Base-by-base conservation (phyloP, 2,329 filamentous ascomycete species). In the Lecanicillium sp. region DNA sequence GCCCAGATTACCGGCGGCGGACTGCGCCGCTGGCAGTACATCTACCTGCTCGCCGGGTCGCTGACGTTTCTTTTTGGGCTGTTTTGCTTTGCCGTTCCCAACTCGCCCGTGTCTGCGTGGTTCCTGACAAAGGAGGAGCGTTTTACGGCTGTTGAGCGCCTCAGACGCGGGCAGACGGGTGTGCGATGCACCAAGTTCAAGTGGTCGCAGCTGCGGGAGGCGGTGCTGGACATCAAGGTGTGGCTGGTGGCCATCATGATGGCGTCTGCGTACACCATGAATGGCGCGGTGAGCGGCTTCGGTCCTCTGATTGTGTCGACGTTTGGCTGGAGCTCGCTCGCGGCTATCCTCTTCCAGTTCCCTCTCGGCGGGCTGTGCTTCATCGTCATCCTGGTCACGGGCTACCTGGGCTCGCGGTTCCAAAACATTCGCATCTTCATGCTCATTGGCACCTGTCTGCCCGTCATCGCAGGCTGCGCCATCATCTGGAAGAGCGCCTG, bases 281-380 rank as follows among this genome's bases (percentile, higher is more conserved):
- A 86, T 49, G 81, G 81, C 9, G 82, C 81, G 6, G 76, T 86
- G 10, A 74, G 71, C 27, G 81, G 81, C 1, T 86, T 86, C 51
- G 81, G 81, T 0, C 81, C 81, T 0, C 61, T 86, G 2, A 86
- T 86, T 43, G 80, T 87, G 2, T 78, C 72, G 1, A 85, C 81
- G 0, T 86, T 86, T 52, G 81, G 81, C 40, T 85, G 72, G 60
- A 68, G 67, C 17, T 69, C 74, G 0, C 67, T 82, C 1, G 67
- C 81, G 22, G 74, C 79, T 0, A 85, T 88, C 43, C 66, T 87
- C 0, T 79, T 83, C 53, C 84, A 88, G 49, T 87, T 88, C 43
- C 84, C 84, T 0, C 69, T 87, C 0, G 84, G 83, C 2, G 80
- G 62, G 0, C 54, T 88, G n/a, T 82, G 78, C 50, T 70, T 82